These are phyloP conservation scores for Monosporozyma siamensis DNA, from an alignment of 805 yeast genomes.

Conservation along the genomic window DNA sequence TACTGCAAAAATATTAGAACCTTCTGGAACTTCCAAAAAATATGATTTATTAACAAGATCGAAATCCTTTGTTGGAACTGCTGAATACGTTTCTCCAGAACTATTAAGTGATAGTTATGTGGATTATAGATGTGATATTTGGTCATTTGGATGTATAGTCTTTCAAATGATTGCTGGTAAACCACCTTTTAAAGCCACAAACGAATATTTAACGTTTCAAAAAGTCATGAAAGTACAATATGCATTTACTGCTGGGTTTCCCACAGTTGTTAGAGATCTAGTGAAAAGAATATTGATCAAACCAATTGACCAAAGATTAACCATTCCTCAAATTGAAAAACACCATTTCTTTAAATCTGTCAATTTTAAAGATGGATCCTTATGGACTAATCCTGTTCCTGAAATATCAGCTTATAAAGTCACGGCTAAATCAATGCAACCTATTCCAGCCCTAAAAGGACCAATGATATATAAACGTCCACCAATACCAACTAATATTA, in stretches of 20 bases:
- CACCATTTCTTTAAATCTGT: constrained; percentile 55
- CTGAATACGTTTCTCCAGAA: constrained; percentile 79
- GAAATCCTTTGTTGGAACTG: constrained; percentile 78
- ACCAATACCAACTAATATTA: neutral
- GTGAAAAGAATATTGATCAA: constrained; percentile 58
- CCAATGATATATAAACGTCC: constrained; percentile 5
- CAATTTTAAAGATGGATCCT: constrained; percentile 44
- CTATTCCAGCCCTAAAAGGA: constrained; percentile 45
- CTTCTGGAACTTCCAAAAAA: constrained; percentile 32
- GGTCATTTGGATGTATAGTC: constrained; percentile 96
- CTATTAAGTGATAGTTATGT: constrained; percentile 65
- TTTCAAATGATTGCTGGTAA: constrained; percentile 93
- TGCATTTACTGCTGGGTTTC: constrained; percentile 82
- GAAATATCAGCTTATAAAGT: constrained; percentile 63
- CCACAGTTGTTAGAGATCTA: constrained; percentile 60
- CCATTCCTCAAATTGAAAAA: constrained; percentile 45
- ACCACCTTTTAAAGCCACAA: constrained; percentile 80
- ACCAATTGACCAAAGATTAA: constrained; percentile 54
- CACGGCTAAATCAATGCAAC: constrained; percentile 71
- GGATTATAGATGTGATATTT: constrained; percentile 91
- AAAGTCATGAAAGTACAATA: constrained; percentile 71
- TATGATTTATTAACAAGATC: constrained; percentile 64
- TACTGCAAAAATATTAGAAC: constrained; percentile 66
- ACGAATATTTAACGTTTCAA: constrained; percentile 74
- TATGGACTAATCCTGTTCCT: constrained; percentile 58